Base-by-base conservation (phyloP, 2,329 filamentous ascomycete genomes). In the Huntiella decipiens region DNA sequence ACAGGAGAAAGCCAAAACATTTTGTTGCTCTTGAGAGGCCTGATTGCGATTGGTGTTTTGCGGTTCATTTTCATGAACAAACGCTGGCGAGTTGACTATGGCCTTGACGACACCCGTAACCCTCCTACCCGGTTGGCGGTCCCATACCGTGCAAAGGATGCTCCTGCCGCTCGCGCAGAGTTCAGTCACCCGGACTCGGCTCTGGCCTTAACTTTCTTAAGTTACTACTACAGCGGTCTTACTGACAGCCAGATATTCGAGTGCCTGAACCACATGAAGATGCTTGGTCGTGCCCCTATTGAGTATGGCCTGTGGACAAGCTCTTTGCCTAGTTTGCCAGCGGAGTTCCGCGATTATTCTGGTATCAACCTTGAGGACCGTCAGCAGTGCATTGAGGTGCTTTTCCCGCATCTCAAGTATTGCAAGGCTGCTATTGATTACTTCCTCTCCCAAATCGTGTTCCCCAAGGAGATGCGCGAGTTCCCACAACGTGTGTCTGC, bases 21-120 rank as follows among this genome's bases (percentile, higher is more conserved):
- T 0, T 53, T 77, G 0, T 56, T 74, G 0, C 57, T 75, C 1
- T 53, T 78, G 0, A 61, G 71, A 16, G 68, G 78, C 0, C 60
- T 82, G 0, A 56, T 82, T 6, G 69, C 71, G 0, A 57, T 63
- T 0, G 68, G 73, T 0, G 60, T 82, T 0, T 52, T 82, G 0
- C 52, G 53, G 0, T 78, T 77, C 48, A 61, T 61, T 0, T 58
- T 82, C 0, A 56, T 59, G 0, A 57, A 68, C 11, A 82, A 81
- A 52, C 61, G 77, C 1, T 83, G 73, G 72, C 59, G 70, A 2
- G 77, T 83, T 0, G 68, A 80, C 45, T 83, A 77, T 49, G 77
- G 79, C 0, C 60, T 71, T 0, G 67, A 74, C 53, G 50, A 53
- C 0, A 53, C 50, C 0, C 57, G 72, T 2, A 51, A 52, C 0